A percentile compares a stretch with the other conserved stretches of the same genome.
Evolutionary conservation across 148 eudicot species (phyloP).

Genomic region (Mesembryanthemum crystallinum): DNA sequence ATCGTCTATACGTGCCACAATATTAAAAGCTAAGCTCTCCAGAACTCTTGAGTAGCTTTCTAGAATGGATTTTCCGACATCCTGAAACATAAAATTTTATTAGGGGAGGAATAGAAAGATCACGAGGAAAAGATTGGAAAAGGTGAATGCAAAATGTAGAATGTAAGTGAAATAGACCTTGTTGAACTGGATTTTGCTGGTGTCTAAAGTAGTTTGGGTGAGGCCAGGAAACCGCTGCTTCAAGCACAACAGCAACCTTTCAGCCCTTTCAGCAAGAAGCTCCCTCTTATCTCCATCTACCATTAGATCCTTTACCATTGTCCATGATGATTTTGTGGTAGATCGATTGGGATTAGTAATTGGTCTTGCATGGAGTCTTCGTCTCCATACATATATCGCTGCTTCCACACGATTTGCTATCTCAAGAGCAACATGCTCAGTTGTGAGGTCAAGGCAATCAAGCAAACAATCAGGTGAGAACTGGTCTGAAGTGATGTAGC

Average conservation of each 20-base stretch:
- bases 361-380: slow-evolving; percentile 45
- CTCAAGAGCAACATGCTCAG: slow-evolving; percentile 68
- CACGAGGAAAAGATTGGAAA: neutral
- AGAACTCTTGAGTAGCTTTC: slow-evolving; percentile 98
- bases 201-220: slow-evolving; percentile 69
- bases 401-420: slow-evolving; percentile 85
- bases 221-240: slow-evolving; percentile 80
- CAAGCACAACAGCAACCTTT: slow-evolving; percentile 62
- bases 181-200: slow-evolving; percentile 75
- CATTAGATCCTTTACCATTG: slow-evolving; percentile 65
- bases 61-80: slow-evolving; percentile 81
- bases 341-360: slow-evolving; percentile 41
- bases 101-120: neutral
- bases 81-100: slow-evolving; percentile 40
- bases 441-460: slow-evolving; percentile 69
- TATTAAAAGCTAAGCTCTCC: slow-evolving; percentile 78
- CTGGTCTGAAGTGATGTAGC: slow-evolving; percentile 72
- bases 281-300: slow-evolving; percentile 70
- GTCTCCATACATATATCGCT: slow-evolving; percentile 67
- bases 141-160: neutral
- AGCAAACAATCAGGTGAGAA: slow-evolving; percentile 74
- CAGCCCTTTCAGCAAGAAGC: slow-evolving; percentile 71
- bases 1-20: slow-evolving; percentile 86
- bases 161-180: slow-evolving; percentile 40
- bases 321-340: slow-evolving; percentile 71